Evolutionary conservation across 2,329 filamentous ascomycete species (phyloP), one percentile per base, ranked within the genome.

Genomic region (Pseudogymnoascus sp.): DNA sequence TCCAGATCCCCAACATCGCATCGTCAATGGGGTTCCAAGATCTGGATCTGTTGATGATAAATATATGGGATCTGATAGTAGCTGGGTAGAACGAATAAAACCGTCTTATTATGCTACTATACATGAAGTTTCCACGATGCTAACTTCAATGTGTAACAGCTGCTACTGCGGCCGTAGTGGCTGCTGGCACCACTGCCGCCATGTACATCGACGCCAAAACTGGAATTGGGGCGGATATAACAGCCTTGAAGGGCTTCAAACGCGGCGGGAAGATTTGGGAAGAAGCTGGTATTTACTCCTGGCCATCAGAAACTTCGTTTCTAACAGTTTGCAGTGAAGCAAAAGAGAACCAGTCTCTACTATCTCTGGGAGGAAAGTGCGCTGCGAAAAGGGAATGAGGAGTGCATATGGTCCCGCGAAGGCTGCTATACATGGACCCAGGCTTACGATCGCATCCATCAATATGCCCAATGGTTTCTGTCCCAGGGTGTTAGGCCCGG

Each of bases 131-230:
- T 54, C 47, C 16, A 4, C 28, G 28, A 54, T 54, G 47, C 47
- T 54, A 54, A 54, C 47, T 16, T 50, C 9, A 54, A 54, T 54
- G 33, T 33, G 28, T 12, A 41, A 64, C 58, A 67, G 65, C 64
- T 16, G 60, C 63, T 16, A 60, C 63, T 58, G 64, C 67, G 58
- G 63, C 63, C 37, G 69, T 65, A 18, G 68, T 69, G 16, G 72
- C 71, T 12, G 71, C 70, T 39, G 67, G 67, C n/a, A 70, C 72
- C 35, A 73, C 77, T n/a, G 74, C 76, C 11, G 78, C 80, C 12
- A 66, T 70, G 64, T 89, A 90, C 66, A 74, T 89, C 47, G 83
- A 92, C 68, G 89, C 84, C 60, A 90, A 88, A 75, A 86, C 82
- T 67, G 83, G 88, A 70, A 70, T 92, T 58, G 71, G 74, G 41